phyloP scores from a whole-genome alignment of 1,284 basidiomycete genomes.

The Austroboletus niveus region DNA sequence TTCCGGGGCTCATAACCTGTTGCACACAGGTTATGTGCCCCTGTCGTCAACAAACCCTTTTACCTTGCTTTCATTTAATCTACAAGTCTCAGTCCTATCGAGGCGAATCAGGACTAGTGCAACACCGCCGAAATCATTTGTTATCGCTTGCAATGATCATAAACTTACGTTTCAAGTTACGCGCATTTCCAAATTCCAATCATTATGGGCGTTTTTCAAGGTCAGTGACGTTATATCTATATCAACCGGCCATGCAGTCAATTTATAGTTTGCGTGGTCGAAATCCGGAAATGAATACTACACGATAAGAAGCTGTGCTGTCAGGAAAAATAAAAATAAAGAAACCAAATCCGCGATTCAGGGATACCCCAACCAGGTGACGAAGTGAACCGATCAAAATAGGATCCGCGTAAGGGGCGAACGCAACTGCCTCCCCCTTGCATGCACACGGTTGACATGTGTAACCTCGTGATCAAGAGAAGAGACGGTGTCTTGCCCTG shows the following conservation, averaged over 20 bases:
- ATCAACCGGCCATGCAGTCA: conserved; percentile 7
- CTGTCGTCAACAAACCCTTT: conserved; percentile 10
- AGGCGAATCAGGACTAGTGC: not conserved
- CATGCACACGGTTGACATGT: conserved; percentile 16
- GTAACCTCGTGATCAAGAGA: conserved; percentile 15
- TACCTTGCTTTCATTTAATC: conserved; percentile 1
- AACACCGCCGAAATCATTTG: not conserved
- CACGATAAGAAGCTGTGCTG: conserved; percentile 7
- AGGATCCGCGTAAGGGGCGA: conserved; percentile 11
- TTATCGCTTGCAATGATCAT: not conserved
- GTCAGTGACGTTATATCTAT: conserved; percentile 8
- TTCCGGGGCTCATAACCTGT: conserved; percentile 32
- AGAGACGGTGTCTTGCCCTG: conserved; percentile 24
- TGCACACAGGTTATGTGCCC: conserved; percentile 11
- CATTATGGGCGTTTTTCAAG: not conserved
- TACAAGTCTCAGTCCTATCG: not conserved
- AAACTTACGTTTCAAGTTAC: not conserved
- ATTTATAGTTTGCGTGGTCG: conserved; percentile 8
- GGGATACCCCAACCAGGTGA: conserved; percentile 10
- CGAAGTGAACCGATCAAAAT: conserved; percentile 13
- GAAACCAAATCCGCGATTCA: conserved; percentile 3
- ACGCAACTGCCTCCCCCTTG: not conserved
- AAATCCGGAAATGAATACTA: conserved; percentile 26
- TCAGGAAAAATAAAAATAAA: conserved; percentile 7
- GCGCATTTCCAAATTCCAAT: not conserved